Percentiles rank a stretch among this genome's conserved stretches.
Evolutionary conservation across 1,284 basidiomycete genomes (phyloP).

Genomic region (Ganoderma lingzhi): DNA sequence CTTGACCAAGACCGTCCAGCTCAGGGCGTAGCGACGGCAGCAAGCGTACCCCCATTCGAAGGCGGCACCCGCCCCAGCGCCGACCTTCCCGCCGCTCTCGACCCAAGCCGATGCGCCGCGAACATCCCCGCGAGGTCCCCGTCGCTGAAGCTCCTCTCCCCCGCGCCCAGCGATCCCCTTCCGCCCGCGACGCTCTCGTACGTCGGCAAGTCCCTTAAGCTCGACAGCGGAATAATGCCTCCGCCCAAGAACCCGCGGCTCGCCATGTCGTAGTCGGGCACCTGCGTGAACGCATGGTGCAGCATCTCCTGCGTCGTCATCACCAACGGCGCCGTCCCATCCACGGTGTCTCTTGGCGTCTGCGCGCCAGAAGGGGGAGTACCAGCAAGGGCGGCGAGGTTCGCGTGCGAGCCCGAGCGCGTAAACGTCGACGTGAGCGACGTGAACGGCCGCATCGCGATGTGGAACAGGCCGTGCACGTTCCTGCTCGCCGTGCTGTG

Average conservation of each 20-base stretch:
- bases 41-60: background rate
- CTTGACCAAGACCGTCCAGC: background rate
- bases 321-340: constrained; percentile 31
- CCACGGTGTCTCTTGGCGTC: constrained; percentile 1
- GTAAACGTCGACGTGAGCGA: constrained; percentile 46
- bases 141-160: constrained; percentile 40
- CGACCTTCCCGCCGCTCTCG: constrained; percentile 5
- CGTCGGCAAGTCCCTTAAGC: constrained; percentile 76
- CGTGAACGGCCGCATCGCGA: constrained; percentile 70
- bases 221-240: constrained; percentile 85
- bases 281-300: constrained; percentile 72
- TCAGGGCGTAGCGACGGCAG: constrained; percentile 3
- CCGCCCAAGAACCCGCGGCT: constrained; percentile 78
- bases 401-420: constrained; percentile 46
- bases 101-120: constrained; percentile 24
- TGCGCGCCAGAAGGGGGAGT: constrained; percentile 9
- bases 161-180: constrained; percentile 25
- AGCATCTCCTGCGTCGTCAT: constrained; percentile 52
- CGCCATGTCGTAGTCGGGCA: constrained; percentile 87
- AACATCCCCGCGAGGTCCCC: constrained; percentile 39
- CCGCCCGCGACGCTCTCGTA: constrained; percentile 68
- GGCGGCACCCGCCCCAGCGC: background rate
- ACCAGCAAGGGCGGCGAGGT: constrained; percentile 34
- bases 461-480: constrained; percentile 61
- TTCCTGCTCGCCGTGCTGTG: constrained; percentile 57